Conservation (phyloP, 2,329 filamentous ascomycete genomes). For the Zymoseptoria tritici region DNA sequence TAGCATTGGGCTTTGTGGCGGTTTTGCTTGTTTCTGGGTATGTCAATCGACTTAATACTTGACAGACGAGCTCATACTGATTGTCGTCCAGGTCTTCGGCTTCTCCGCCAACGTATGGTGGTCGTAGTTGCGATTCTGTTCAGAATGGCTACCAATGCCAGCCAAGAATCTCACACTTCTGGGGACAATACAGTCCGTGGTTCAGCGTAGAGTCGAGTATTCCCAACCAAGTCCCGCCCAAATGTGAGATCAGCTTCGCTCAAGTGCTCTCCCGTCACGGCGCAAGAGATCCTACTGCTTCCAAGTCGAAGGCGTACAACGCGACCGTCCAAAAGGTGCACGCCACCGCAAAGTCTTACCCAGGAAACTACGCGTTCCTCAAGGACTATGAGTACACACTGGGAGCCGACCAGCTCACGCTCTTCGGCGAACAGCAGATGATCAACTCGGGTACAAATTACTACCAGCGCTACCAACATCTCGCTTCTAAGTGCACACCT, state of each 20-base stretch:
- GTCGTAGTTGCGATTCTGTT: constrained; percentile 20
- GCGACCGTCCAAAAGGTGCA: constrained; percentile 61
- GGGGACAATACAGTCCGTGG: constrained; percentile 82
- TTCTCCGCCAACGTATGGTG: constrained; percentile 1
- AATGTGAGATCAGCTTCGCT: constrained; percentile 71
- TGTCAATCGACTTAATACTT: background rate
- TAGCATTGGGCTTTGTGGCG: background rate
- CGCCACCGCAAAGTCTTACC: constrained; percentile 47
- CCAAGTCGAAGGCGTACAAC: constrained; percentile 59
- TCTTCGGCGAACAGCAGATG: constrained; percentile 62
- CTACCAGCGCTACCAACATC: constrained; percentile 61
- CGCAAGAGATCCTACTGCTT: constrained; percentile 67
- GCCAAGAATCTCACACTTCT: constrained; percentile 55
- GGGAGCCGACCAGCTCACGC: constrained; percentile 60
- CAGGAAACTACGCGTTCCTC: constrained; percentile 61
- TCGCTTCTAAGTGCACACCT: constrained; percentile 53
- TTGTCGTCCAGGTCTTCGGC: constrained; percentile 1
- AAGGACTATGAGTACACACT: constrained; percentile 63
- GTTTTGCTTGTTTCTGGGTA: background rate
- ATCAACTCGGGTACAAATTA: constrained; percentile 69
- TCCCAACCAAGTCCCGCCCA: constrained; percentile 50
- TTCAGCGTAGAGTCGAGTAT: constrained; percentile 67
- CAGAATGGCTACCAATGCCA: constrained; percentile 56
- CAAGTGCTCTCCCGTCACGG: constrained; percentile 80
- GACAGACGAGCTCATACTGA: background rate